phyloP scores from a whole-genome alignment of 2,329 filamentous ascomycete species.

The Arthrobotrys musiformis region DNA sequence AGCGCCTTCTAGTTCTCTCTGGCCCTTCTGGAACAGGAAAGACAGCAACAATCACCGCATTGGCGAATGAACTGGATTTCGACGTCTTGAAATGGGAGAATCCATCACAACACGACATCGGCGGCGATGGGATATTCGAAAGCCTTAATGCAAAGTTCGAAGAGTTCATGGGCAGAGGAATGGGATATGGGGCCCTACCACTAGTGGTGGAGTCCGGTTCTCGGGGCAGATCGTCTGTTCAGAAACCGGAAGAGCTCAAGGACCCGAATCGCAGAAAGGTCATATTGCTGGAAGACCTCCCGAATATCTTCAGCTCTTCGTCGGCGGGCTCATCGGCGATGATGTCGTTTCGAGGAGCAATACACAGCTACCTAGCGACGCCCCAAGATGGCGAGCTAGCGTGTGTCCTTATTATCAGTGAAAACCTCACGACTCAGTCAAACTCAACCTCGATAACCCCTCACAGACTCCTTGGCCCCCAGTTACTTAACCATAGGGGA shows the following conservation, averaged over 20 bases:
- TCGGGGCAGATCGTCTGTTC: conserved; percentile 23
- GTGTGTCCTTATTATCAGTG: conserved; percentile 88
- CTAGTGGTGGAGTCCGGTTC: conserved; percentile 57
- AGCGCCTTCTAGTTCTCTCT: conserved; percentile 84
- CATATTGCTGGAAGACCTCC: conserved; percentile 83
- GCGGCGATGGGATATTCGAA: conserved; percentile 67
- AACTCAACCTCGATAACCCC: conserved; percentile 75
- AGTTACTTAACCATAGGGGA: conserved; percentile 82
- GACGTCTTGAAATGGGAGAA: conserved; percentile 92
- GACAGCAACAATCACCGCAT: conserved; percentile 82
- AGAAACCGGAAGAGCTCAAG: background rate
- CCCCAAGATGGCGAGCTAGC: conserved; percentile 62
- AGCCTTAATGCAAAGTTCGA: conserved; percentile 83
- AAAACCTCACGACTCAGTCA: conserved; percentile 91
- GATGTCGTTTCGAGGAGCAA: conserved; percentile 76
- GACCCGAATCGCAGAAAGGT: conserved; percentile 65
- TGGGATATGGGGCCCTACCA: conserved; percentile 56
- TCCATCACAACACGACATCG: conserved; percentile 64
- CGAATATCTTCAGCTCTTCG: conserved; percentile 76
- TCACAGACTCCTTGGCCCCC: conserved; percentile 85
- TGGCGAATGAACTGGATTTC: conserved; percentile 80
- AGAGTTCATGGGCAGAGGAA: conserved; percentile 81
- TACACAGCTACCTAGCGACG: conserved; percentile 63
- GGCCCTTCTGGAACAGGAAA: conserved; percentile 92
- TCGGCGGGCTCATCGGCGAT: conserved; percentile 68